Evolutionary conservation across 352 stramenopile species (phyloP), one percentile per base, ranked within the genome.

Genomic region (Elongisporangium undulatum): DNA sequence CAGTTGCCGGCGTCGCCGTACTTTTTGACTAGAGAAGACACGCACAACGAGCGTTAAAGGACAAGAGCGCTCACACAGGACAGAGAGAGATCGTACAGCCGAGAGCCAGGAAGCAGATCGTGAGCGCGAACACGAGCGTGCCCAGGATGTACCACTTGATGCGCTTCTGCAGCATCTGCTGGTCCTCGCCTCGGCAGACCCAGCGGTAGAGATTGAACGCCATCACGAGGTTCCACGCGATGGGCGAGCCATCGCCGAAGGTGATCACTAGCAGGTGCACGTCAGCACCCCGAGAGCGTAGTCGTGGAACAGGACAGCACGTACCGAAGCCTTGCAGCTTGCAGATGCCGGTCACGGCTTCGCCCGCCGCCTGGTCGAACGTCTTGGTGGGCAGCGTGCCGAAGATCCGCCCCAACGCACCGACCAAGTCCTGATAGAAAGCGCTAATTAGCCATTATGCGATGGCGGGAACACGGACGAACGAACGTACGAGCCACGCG

Each of bases 221-320:
- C 80, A 95, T 95, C 20, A 95, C 73, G 51, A 92, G 82, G 61
- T 93, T 92, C 85, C 85, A 95, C 38, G 72, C 76, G 56, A 93
- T 92, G 21, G 85, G 85, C 20, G 77, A 71, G 17, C 79, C 71
- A 22, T 92, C 79, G 26, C 83, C 83, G 39, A 93, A 93, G 12
- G 78, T 89, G 53, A 95, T 88, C 51, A 92, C 83, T 90, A 55
- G 50, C 6, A 58, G 13, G 20, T 59, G 3, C 4, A 45, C 24
- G 19, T 22, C 5, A 23, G 16, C 24, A n/a, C 51, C 20, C 52
- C 53, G 41, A 34, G n/a, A 64, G 26, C 23, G 54, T 26, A 58
- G 38, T 34, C 41, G 3, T 38, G 23, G 24, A 54, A 29, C 39
- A 49, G 21, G 26, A 12, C 13, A 19, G 12, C 13, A 41, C 78